Percentiles rank a stretch among this genome's conserved stretches.
phyloP scores from a whole-genome alignment of 805 yeast species.

The Groenewaldozyma tartarivorans region DNA sequence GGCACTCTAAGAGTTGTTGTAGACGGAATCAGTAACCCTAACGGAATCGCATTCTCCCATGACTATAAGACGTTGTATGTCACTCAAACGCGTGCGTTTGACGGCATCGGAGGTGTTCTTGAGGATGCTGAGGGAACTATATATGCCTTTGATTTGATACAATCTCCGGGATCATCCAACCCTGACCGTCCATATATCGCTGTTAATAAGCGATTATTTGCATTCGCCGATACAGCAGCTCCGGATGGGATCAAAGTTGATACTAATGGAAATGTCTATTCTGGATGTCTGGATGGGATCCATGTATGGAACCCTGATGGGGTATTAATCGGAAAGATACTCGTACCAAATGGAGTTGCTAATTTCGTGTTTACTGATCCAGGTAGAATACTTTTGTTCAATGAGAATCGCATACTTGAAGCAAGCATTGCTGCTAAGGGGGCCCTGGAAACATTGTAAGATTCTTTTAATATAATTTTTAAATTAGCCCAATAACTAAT shows the following conservation, averaged over 20 bases:
- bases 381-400: slow-evolving; percentile 18
- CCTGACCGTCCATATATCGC: slow-evolving; percentile 12
- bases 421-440: slow-evolving; percentile 14
- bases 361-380: slow-evolving; percentile 22
- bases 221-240: slow-evolving; percentile 20
- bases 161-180: slow-evolving; percentile 6
- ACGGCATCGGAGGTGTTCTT: slow-evolving; percentile 13
- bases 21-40: slow-evolving; percentile 48
- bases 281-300: slow-evolving; percentile 23
- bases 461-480: too few species aligned
- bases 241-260: slow-evolving; percentile 26
- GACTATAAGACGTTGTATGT: slow-evolving; percentile 36
- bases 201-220: slow-evolving; percentile 20
- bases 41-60: slow-evolving; percentile 55
- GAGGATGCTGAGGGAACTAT: slow-evolving; percentile 17
- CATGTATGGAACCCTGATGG: slow-evolving; percentile 24
- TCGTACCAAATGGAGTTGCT: slow-evolving; percentile 20
- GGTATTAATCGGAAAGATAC: slow-evolving; percentile 19
- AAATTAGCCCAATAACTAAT: too few species aligned
- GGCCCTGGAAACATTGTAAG: slow-evolving; percentile 1
- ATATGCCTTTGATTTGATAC: slow-evolving; percentile 21
- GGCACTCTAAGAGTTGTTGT: slow-evolving; percentile 27
- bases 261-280: slow-evolving; percentile 20
- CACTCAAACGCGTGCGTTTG: slow-evolving; percentile 32
- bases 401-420: slow-evolving; percentile 18